Percentiles rank a stretch among this genome's conserved stretches.
Conservation (phyloP, 2,329 filamentous ascomycete genomes). For the Calcarisporium arbuscula region DNA sequence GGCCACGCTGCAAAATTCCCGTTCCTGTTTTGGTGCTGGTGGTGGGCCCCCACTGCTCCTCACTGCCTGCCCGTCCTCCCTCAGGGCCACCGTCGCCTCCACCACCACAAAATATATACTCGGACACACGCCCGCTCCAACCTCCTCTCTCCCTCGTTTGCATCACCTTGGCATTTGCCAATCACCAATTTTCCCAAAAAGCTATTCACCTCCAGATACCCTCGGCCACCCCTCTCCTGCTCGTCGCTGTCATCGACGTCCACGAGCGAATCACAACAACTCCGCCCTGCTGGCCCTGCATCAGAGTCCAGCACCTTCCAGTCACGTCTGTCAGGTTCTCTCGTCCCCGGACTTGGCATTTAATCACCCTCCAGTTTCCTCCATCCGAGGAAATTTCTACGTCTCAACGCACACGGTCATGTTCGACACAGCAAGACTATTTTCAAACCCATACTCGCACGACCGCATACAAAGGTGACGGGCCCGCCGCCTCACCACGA, state of each 20-base stretch:
- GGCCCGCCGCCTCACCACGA: too few relatives aligned
- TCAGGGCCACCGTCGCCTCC: constrained; percentile 1
- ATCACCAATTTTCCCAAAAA: constrained; percentile 19
- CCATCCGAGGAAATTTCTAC: constrained; percentile 24
- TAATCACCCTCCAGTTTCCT: constrained; percentile 17
- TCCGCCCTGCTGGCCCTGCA: constrained; percentile 20
- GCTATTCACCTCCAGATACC: too few relatives aligned
- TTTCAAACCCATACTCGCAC: constrained; percentile 50
- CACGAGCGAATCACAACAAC: too few relatives aligned
- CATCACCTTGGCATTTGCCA: constrained; percentile 33
- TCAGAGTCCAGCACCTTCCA: too few relatives aligned
- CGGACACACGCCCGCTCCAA: constrained; percentile 20
- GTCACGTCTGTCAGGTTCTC: too few relatives aligned
- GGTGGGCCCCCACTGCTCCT: too few relatives aligned
- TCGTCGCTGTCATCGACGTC: constrained; percentile 22
- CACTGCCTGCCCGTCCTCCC: too few relatives aligned
- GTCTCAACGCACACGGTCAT: constrained; percentile 35
- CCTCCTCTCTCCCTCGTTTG: constrained; percentile 16
- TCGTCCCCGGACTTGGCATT: constrained; percentile 23
- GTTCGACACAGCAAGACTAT: constrained; percentile 50
- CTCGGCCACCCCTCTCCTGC: too few relatives aligned
- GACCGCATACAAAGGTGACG: constrained; percentile 58
- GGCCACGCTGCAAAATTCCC: too few relatives aligned
- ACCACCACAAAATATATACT: constrained; percentile 25
- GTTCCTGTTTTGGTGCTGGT: too few relatives aligned